Percentiles rank a stretch among this genome's conserved stretches.
Conservation (phyloP, 164 flowering plant species). For the Tetracentron sinense region DNA sequence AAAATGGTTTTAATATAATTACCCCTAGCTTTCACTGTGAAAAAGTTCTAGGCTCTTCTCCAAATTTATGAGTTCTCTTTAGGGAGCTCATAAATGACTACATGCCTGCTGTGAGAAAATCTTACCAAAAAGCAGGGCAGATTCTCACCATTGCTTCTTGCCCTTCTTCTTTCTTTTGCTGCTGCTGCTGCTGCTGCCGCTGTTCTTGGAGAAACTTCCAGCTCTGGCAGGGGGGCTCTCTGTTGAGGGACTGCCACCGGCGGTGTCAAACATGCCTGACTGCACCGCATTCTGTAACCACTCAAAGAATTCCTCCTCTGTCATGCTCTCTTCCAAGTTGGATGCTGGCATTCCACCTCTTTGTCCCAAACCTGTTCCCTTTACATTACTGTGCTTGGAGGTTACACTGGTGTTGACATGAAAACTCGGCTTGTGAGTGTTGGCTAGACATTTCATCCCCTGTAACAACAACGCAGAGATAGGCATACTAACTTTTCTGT, state of each 20-base stretch:
- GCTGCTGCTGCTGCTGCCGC: slow-evolving; percentile 25
- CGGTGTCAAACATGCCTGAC: slow-evolving; percentile 63
- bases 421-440: slow-evolving; percentile 91
- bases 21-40: not conserved
- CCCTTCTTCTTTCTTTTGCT: slow-evolving; percentile 82
- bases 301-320: slow-evolving; percentile 77
- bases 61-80: too few relatives aligned
- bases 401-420: slow-evolving; percentile 82
- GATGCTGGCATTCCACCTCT: slow-evolving; percentile 43
- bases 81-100: not conserved
- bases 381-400: slow-evolving; percentile 45
- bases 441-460: slow-evolving; percentile 96
- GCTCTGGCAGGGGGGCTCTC: slow-evolving; percentile 41
- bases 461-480: slow-evolving; percentile 23
- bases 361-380: slow-evolving; percentile 51
- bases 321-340: slow-evolving; percentile 71
- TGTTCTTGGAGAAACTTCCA: slow-evolving; percentile 29
- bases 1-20: not conserved
- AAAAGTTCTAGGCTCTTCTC: too few relatives aligned
- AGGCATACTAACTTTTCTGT: not conserved
- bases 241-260: slow-evolving; percentile 31
- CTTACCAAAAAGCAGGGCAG: not conserved
- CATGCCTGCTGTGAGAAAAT: not conserved
- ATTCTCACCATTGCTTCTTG: slow-evolving; percentile 69
- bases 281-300: slow-evolving; percentile 86